Base-by-base conservation (phyloP, 176 grass and related monocot genomes). In the Poa annua region DNA sequence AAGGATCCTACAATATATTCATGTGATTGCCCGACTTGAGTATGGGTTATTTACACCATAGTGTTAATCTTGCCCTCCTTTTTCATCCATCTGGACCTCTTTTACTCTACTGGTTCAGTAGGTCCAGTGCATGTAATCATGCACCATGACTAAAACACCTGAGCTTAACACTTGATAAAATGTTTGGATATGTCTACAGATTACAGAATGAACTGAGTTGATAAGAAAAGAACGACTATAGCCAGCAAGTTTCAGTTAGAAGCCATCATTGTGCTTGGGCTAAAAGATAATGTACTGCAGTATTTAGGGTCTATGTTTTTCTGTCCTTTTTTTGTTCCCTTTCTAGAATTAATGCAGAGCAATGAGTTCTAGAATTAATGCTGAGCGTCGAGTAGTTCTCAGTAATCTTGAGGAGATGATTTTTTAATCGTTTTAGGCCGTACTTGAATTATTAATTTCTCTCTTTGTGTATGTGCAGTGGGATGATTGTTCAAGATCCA, bases 401-500 rank as follows among this genome's bases (percentile, higher is more conserved):
- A 13, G 4, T 41, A 59, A 20, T 80, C n/a, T 59, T 75, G 50
- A 86, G 16, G 14, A 25, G 0, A 76, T 24, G 29, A 26, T 41
- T 52, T 45, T 57, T 26, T 14, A 15, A 62, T 75, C 10, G 26
- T 44, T 7, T 83, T 35, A 19, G 11, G 80, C 61, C 11, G 17
- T 79, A 68, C 54, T 69, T 64, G 36, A 68, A 49, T 81, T 47
- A 16, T 20, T 51, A n/a, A 13, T 9, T 15, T 59, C 14, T 33
- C 6, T 73, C 22, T 26, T 35, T 64, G 4, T 85, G 68, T 84
- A 39, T 78, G 15, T 83, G 66, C 75, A 94, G 96, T 84, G 96
- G 96, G 26, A 99, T 96, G 96, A 78, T 93, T 75, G 96, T 99
- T 78, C 91, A 99, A 90, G 96, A 96, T 90, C 96, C 96, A 26